Base-by-base conservation (phyloP, 768 basidiomycete genomes). In the Scleroderma citrinum region DNA sequence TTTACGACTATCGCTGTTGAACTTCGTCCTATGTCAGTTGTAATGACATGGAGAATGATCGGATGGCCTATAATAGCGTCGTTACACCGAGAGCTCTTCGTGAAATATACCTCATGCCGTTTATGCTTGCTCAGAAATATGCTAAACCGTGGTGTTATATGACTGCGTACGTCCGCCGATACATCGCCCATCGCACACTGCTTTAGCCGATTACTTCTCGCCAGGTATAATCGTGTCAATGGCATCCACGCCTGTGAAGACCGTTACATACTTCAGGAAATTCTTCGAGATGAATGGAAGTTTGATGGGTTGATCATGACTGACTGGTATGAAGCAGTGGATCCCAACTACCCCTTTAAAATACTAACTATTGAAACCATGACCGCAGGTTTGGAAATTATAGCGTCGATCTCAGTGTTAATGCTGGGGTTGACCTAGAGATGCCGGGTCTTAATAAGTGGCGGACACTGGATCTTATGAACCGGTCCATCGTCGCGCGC, bases 1-100 rank as follows among this genome's bases (percentile, higher is more conserved):
- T 14, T 32, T 42, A 17, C n/a, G 1, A 23, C 10, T 21, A 12
- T 26, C 7, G 26, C 14, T 16, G 36, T 12, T 17, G 39, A 53
- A 7, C 52, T 43, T 19, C 10, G 14, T 7, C 19, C 24, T 14
- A 23, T 23, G 16, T 16, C 49, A 83, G 82, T 17, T 81, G 77
- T 20, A 92, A 91, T 58, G 89, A 92, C 69, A 88, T 89, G 64
- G 87, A 91, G 62, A 76, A 87, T 53, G 85, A 87, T 56, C 76
- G 85, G 10, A 75, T 79, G 65, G 83, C 66, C 23, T 86, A 81
- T 55, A 70, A 81, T 59, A 70, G 69, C 34, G 63, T 80, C 52
- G 63, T 79, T 55, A 69, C 70, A 48, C 72, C 74, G 55, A 70
- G 77, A 26, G 76, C 77, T 3, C 68, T 82, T 24, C 62, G 81